Evolutionary conservation across 768 basidiomycete genomes (phyloP).

Genomic region (Leccinum variicolor): DNA sequence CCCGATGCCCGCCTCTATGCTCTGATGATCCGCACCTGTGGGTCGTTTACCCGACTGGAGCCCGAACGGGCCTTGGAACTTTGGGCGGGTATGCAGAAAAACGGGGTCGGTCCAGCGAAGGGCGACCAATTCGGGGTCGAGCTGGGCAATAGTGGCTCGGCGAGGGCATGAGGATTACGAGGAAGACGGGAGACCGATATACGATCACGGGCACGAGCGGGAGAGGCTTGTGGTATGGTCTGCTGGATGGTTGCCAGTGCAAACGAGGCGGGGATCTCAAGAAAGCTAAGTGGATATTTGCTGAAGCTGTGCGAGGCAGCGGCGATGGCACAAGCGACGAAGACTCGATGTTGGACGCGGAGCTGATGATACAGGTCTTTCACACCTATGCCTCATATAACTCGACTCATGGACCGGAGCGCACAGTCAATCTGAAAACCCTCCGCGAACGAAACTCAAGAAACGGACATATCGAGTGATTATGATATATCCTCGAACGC

Average conservation of each 20-base stretch:
- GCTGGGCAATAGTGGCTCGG: constrained; percentile 66
- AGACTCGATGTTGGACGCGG: constrained; percentile 50
- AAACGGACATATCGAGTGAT: background rate
- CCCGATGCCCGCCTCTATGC: constrained; percentile 75
- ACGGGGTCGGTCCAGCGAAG: constrained; percentile 55
- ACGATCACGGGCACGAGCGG: constrained; percentile 34
- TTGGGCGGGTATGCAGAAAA: constrained; percentile 91
- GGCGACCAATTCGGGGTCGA: constrained; percentile 67
- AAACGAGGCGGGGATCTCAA: constrained; percentile 83
- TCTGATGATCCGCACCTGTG: constrained; percentile 86
- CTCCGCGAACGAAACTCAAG: constrained; percentile 4
- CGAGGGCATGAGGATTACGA: constrained; percentile 80
- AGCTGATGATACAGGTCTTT: constrained; percentile 79
- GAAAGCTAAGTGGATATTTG: constrained; percentile 85
- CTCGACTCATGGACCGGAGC: constrained; percentile 37
- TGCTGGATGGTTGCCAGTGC: constrained; percentile 87
- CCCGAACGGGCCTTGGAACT: constrained; percentile 92
- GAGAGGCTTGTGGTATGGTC: constrained; percentile 66
- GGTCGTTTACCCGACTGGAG: constrained; percentile 56
- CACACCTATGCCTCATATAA: constrained; percentile 83
- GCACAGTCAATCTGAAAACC: background rate
- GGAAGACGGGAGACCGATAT: constrained; percentile 81
- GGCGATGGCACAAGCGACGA: constrained; percentile 18
- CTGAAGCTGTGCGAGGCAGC: constrained; percentile 54
- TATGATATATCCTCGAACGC: background rate